Conservation (phyloP, 768 basidiomycete genomes). For the Boletus rubroflammeus region DNA sequence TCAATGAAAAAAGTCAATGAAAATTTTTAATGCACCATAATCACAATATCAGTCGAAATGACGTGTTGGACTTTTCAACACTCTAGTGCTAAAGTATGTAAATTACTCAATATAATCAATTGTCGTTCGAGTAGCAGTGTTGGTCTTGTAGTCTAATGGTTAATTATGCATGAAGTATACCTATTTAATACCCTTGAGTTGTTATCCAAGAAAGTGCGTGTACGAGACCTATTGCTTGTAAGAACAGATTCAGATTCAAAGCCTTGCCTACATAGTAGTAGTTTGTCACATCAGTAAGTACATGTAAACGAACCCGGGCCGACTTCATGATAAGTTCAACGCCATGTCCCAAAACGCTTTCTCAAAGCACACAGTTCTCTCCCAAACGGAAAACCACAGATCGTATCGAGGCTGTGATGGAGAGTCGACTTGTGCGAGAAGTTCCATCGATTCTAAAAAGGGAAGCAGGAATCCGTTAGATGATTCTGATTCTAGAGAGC, state of each 20-base stretch:
- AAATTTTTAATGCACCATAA: too few species aligned
- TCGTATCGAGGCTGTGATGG: neutral
- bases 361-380: constrained; percentile 1
- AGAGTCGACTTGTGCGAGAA: neutral
- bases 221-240: neutral
- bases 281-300: too few species aligned
- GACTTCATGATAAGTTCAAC: neutral
- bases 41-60: too few species aligned
- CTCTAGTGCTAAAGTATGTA: too few species aligned
- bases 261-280: neutral
- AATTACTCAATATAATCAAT: too few species aligned
- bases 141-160: too few species aligned
- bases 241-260: neutral
- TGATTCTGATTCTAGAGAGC: neutral
- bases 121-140: too few species aligned
- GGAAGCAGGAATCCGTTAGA: neutral
- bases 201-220: too few species aligned
- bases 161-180: too few species aligned
- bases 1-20: too few species aligned
- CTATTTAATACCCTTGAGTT: too few species aligned
- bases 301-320: neutral
- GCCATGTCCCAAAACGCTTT: constrained; percentile 8
- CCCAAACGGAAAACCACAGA: constrained; percentile 5
- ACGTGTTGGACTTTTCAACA: too few species aligned
- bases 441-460: neutral